Conservation (phyloP, 352 stramenopile genomes). For the Phytophthora pini region DNA sequence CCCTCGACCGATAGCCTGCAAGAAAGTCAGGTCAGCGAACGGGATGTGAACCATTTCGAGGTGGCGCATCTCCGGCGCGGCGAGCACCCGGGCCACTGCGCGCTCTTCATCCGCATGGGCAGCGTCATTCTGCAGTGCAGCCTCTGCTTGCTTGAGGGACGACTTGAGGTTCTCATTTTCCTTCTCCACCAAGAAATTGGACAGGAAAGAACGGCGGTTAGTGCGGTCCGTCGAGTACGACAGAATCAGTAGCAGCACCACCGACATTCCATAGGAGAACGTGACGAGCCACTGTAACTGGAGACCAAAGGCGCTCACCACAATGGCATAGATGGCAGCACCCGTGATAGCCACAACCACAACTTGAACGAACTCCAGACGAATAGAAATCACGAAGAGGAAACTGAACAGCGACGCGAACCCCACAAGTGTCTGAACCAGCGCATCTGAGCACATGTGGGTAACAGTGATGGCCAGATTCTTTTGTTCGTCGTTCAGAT, state of each 20-base stretch:
- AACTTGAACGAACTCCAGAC: constrained; percentile 89
- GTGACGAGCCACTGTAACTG: constrained; percentile 76
- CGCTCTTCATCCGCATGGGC: constrained; percentile 76
- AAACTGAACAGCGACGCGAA: constrained; percentile 85
- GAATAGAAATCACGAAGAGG: constrained; percentile 84
- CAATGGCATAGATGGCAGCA: constrained; percentile 61
- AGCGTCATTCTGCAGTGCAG: constrained; percentile 81
- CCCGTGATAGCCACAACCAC: constrained; percentile 69
- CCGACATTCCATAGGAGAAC: constrained; percentile 62
- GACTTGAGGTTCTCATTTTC: constrained; percentile 88
- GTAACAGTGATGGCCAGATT: constrained; percentile 46
- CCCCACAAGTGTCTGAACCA: constrained; percentile 70
- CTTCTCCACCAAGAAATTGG: constrained; percentile 84
- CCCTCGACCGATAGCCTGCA: constrained; percentile 79
- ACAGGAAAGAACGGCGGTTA: constrained; percentile 84
- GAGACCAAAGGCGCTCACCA: constrained; percentile 63
- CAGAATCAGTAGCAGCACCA: constrained; percentile 78
- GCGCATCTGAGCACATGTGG: constrained; percentile 58
- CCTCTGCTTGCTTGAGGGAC: constrained; percentile 80
- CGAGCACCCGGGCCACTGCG: constrained; percentile 71
- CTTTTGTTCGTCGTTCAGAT: constrained; percentile 44
- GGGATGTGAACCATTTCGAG: constrained; percentile 85
- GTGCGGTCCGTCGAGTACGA: constrained; percentile 83
- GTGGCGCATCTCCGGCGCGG: constrained; percentile 76
- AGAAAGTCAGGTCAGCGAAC: constrained; percentile 83